Evolutionary conservation across 2,329 filamentous ascomycete species (phyloP), one percentile per base, ranked within the genome.

Genomic region (Ceratocystis variospora): DNA sequence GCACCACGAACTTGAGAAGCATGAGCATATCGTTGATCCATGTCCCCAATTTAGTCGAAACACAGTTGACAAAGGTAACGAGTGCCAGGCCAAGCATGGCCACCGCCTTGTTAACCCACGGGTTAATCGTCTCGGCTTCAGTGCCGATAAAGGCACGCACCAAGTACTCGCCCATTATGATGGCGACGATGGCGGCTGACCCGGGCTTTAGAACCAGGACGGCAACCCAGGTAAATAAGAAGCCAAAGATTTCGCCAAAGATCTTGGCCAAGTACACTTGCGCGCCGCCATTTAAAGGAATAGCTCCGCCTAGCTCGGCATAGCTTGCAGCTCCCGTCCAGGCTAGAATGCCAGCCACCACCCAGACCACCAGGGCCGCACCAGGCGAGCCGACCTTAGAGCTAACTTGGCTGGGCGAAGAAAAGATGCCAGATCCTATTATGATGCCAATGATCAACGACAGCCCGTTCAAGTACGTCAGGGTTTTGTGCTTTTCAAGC

Each of bases 91-190:
- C 92, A 6, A 84, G 78, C 68, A 97, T 75, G 0, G 92, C 94
- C 41, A 96, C 89, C 1, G 80, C 83, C 78, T 97, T 99, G 79
- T 89, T 91, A 72, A 96, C 83, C 92, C 93, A 97, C 1, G 86
- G 83, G 72, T 84, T 94, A 66, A 91, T 82, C 28, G 85, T 85
- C 72, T 89, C 86, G 1, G 89, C 89, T 67, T 96, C 90, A n/a
- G 91, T 86, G 7, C 92, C 92, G 67, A 96, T 87, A 55, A 88
- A 82, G 15, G 91, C 92, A 61, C 91, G 83, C 64, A 96, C 90
- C n/a, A 96, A 79, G 73, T 99, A 99, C 76, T 99, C 94, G 55
- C 94, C 94, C 80, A 97, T 96, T 72, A 99, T 96, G 71, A 99
- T 96, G 70, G 93, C 83, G 70, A 99, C 90, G 73, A 99, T 99